Percentiles rank a stretch among this genome's conserved stretches.
These are phyloP conservation scores for Emiliania huxleyi DNA, from an alignment of 78 protist species.

Conservation along the genomic window DNA sequence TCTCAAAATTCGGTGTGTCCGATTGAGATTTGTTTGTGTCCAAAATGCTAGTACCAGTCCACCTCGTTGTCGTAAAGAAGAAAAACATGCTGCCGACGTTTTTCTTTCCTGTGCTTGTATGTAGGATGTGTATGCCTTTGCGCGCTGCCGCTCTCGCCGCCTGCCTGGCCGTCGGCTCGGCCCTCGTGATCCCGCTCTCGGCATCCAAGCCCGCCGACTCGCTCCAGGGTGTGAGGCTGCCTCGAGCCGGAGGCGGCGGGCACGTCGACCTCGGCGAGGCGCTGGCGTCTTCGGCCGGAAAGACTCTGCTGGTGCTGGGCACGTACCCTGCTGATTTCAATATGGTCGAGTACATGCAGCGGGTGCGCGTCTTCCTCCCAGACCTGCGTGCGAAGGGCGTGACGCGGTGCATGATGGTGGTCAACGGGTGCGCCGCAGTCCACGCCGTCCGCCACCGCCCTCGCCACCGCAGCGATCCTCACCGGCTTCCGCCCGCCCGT, in stretches of 20 bases:
- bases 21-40: no score
- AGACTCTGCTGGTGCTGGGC: background rate
- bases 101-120: no score
- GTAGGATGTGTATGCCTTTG: no score
- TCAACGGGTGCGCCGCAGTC: no score
- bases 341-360: background rate
- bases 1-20: no score
- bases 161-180: background rate
- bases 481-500: no score
- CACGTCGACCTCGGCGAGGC: background rate
- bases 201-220: background rate
- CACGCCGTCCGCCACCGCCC: no score
- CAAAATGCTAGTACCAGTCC: no score
- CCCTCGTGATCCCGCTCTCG: background rate
- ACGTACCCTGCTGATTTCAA: slow-evolving; percentile 25
- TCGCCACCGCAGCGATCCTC: no score
- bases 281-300: background rate
- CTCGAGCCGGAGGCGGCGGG: background rate
- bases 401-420: background rate
- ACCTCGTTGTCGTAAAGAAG: no score
- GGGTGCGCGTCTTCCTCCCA: background rate
- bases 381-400: background rate
- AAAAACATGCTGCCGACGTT: no score
- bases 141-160: no score
- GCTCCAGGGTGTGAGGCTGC: background rate